Base-by-base conservation (phyloP, 2,329 filamentous ascomycete genomes). In the Alternaria alternata region DNA sequence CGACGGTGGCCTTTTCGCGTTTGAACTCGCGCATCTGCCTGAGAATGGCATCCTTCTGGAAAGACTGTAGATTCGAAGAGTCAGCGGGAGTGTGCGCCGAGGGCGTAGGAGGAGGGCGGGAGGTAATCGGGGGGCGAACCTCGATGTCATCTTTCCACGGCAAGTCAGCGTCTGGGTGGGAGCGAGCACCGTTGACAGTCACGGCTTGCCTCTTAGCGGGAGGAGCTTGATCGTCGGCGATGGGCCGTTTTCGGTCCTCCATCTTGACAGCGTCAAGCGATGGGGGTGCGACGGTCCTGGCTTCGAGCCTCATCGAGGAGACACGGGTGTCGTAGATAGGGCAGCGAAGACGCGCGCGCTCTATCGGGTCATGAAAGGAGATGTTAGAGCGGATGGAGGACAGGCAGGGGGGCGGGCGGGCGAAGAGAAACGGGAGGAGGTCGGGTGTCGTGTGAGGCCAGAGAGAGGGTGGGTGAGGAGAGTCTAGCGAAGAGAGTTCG, bases 21-120 rank as follows among this genome's bases (percentile, higher is more conserved):
- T 96, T 97, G 81, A 96, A 97, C 81, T 98, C 95, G 76, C 93
- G 92, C 93, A 99, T 97, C 81, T 97, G 94, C 59, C 96, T 92
- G 73, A 92, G 90, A 77, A 99, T 97, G 66, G 95, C 95, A 83
- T 97, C 95, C 82, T 98, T 99, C 81, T 94, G 91, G 74, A 91
- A 95, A 76, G 91, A 88, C 93, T 96, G 80, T 71, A 79, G 54
- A 26, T 54, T 61, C 42, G 57, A 54, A 63, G 61, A 41, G 63
- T 79, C 76, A 75, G 72, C 74, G 72, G 62, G 56, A 70, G 65
- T 67, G 59, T 69, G 68, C 71, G 69, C 54, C 51, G 62, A 47
- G 54, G 59, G 66, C 66, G 64, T 57, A 24, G 62, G 66, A 54
- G 44, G 64, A 62, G 59, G 49, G 56, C 53, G 62, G 61, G 53